Evolutionary conservation across 2,329 filamentous ascomycete species (phyloP), one percentile per base, ranked within the genome.

Genomic region (Aspergillus phoenicis): DNA sequence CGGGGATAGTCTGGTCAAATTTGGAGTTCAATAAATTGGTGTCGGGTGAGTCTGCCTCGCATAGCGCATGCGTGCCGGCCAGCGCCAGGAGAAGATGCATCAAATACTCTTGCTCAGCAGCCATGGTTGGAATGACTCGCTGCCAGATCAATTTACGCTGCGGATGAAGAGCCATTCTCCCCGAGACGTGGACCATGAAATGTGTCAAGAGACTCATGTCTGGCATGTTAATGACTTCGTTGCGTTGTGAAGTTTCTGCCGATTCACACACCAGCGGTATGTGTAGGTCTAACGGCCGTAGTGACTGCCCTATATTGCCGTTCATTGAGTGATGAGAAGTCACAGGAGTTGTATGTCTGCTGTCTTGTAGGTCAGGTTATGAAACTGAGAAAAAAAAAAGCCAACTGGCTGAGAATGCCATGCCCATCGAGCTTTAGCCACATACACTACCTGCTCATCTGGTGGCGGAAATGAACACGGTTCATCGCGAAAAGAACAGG

Each of bases 61-160:
- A 66, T 39, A 68, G 39, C 5, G 62, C 30, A 55, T 71, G 57
- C 6, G 67, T 6, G 7, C 70, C 68, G 2, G 68, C 66, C n/a
- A 71, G 52, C 8, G 68, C 68, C 3, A 71, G 57, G 30, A 70
- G 56, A n/a, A 71, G 45, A 52, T 70, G 68, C 70, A 71, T 71
- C 36, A 71, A 13, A 24, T 61, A 68, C 13, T 62, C 57, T 13
- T 66, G 54, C 2, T 52, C 57, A 5, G 59, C n/a, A 8, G 67
- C 70, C 0, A 69, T 36, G 11, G 68, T 64, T 4, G 68, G 69
- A n/a, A 71, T 62, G 2, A 68, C 54, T 5, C 39, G 61, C 41
- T 69, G 56, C 70, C 66, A 71, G 3, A 63, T 36, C 15, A 57
- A 17, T 2, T 2, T 26, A 51, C 63, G 62, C 2, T 5, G 28